A percentile compares a stretch with the other conserved stretches of the same genome.
Conservation (phyloP, 2,329 filamentous ascomycete genomes). For the Penicillium sp. region DNA sequence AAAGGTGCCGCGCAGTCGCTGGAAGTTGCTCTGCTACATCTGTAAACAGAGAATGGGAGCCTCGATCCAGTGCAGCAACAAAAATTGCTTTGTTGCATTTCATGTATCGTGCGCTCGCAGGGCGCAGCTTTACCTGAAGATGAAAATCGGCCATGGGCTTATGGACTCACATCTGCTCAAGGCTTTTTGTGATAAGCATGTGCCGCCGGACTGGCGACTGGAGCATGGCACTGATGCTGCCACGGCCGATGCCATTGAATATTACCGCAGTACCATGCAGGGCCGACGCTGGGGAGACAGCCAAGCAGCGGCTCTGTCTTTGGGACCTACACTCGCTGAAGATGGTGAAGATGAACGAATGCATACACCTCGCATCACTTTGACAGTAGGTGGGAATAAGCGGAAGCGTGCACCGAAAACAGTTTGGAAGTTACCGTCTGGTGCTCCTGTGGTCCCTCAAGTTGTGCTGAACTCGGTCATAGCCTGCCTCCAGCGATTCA, state of each 20-base stretch:
- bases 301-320: conserved; percentile 74
- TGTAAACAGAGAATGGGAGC: conserved; percentile 97
- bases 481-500: conserved; percentile 75
- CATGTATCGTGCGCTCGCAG: conserved; percentile 93
- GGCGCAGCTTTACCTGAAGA: conserved; percentile 84
- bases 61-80: conserved; percentile 97
- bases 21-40: conserved; percentile 93
- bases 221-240: conserved; percentile 81
- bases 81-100: conserved; percentile 94
- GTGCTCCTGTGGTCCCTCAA: conserved; percentile 88
- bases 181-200: conserved; percentile 94
- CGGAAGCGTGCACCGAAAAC: conserved; percentile 62
- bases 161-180: conserved; percentile 82
- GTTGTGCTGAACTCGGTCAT: conserved; percentile 85
- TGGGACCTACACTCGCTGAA: conserved; percentile 67
- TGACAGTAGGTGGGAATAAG: conserved; percentile 57
- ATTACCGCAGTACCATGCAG: conserved; percentile 86
- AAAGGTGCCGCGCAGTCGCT: conserved; percentile 90
- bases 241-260: conserved; percentile 77
- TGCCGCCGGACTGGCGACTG: conserved; percentile 79
- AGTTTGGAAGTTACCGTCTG: conserved; percentile 88
- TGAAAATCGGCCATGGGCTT: conserved; percentile 88
- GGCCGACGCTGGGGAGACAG: conserved; percentile 89
- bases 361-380: conserved; percentile 50
- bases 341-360: conserved; percentile 44